Evolutionary conservation across 2,329 filamentous ascomycete genomes (phyloP), one percentile per base, ranked within the genome.

Genomic region (Furcasterigmium sp.): DNA sequence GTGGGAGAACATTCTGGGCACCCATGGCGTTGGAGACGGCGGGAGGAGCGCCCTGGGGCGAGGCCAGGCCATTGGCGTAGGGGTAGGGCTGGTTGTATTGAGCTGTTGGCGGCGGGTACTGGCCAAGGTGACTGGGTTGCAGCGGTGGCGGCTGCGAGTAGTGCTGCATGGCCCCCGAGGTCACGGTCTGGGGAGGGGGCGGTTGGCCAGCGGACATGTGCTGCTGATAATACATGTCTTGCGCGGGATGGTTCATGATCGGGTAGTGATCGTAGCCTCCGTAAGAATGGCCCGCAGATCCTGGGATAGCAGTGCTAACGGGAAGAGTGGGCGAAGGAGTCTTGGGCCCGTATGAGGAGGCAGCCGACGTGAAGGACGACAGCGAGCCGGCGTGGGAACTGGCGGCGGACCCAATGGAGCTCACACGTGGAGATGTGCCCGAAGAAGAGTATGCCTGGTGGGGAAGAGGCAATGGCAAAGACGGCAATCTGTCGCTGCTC

Each of bases 191-290:
- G 9, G 87, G 84, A 46, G 82, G 75, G 56, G 85, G 86, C 47
- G 82, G 75, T 61, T 87, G 87, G 47, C 84, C 84, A 53, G 83
- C 79, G 55, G 87, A 86, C 73, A 94, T 84, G 65, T 93, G 87
- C 56, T 79, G 72, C 60, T 84, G 77, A 59, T 93, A 90, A 64
- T 95, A 93, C 83, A 94, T 87, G 56, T 95, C 91, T 54, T 82
- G 75, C 58, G 82, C 79, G 56, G 78, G 77, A 66, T 85, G 84
- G 70, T 95, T 95, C 91, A 96, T 95, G 66, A 72, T 69, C 56
- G 67, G 58, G 23, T 26, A 26, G 11, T 26, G 23, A 11, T 26
- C 65, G 65, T 69, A 71, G 42, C 59, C 58, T 46, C 59, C 54
- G 49, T 64, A 51, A 39, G 57, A 45, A 42, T 69, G 71, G 29